Evolutionary conservation across 78 protist species (phyloP), one percentile per base, ranked within the genome.

Genomic region (Cavenderia fasciculata): DNA sequence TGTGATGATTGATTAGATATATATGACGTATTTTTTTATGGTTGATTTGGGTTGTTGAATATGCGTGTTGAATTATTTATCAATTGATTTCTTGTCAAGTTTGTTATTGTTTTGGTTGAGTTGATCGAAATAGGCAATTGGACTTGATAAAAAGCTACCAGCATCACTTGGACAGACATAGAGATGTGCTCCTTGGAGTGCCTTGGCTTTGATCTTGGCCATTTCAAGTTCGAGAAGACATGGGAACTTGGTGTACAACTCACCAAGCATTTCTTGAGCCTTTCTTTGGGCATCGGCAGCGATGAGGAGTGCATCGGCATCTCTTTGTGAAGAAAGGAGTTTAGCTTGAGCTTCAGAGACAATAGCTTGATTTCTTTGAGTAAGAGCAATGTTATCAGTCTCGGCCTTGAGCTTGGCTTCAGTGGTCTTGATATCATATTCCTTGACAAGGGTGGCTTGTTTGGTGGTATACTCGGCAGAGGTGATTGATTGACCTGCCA

Each of bases 391-490:
- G 66, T 75, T 75, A 40, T 75, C 85, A 0, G 85, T 75, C 62
- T 75, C 85, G 33, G 85, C 85, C 62, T 74, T 75, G 23, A 75
- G 25, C 12, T 36, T 40, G 27, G 85, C 85, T 46, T 75, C 85
- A 14, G 85, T 75, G 0, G 85, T 75, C 63, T 75, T 75, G 47
- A 75, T 75, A 27, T 75, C 85, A 33, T 75, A 75, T 34, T 75
- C 85, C 62, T 75, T 75, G 0, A 59, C 85, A 11, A 75, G 46
- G 43, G 85, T 59, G 21, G 71, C 85, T 46, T 75, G 85, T 52
- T 75, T 75, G 29, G 85, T 75, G n/a, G 85, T 75, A 46, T 27
- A 75, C 62, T 75, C 85, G 18, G 85, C 85, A 0, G 85, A 54
- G 23, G 85, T 75, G 29, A 75, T 59, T 16, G 85, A 75, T 75